These are phyloP conservation scores for Fusarium setosum DNA, from an alignment of 2,329 filamentous ascomycete species.

Conservation along the genomic window DNA sequence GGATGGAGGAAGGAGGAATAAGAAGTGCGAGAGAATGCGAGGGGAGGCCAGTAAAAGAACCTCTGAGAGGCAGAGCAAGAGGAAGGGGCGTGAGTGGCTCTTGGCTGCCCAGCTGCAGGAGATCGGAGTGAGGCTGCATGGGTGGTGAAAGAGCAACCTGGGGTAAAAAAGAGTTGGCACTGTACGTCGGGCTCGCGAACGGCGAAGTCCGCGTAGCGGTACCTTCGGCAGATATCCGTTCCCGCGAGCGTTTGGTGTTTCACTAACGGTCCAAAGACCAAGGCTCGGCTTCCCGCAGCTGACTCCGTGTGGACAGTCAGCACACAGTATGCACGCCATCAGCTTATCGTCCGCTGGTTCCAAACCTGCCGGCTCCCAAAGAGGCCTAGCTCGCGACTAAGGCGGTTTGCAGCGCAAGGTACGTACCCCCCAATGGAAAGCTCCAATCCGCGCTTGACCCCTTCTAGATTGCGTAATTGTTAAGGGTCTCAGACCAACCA, in stretches of 20 bases:
- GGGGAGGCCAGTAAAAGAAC: slow-evolving; percentile 43
- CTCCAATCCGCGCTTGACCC: slow-evolving; percentile 31
- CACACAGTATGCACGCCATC: slow-evolving; percentile 43
- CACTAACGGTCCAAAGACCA: slow-evolving; percentile 12
- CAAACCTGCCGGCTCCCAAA: slow-evolving; percentile 41
- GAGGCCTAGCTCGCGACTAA: slow-evolving; percentile 36
- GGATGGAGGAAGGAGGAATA: slow-evolving; percentile 42
- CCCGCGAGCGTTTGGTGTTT: fast-evolving
- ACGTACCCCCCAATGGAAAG: slow-evolving; percentile 32
- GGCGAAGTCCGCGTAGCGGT: slow-evolving; percentile 35
- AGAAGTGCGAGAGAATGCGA: slow-evolving; percentile 35
- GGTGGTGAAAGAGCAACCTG: slow-evolving; percentile 32
- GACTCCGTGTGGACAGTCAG: slow-evolving; percentile 18
- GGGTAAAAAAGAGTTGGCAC: slow-evolving; percentile 39
- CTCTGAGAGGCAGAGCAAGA: slow-evolving; percentile 39
- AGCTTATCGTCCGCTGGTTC: slow-evolving; percentile 41
- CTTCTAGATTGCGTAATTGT: slow-evolving; percentile 37
- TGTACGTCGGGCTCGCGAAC: slow-evolving; percentile 31
- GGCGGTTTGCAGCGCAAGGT: slow-evolving; percentile 21
- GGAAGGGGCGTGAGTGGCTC: slow-evolving; percentile 45
- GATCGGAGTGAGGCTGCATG: slow-evolving; percentile 42
- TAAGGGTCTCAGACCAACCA: slow-evolving; percentile 33
- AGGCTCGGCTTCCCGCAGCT: slow-evolving; percentile 11
- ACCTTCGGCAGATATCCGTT: slow-evolving; percentile 31
- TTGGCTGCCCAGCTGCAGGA: slow-evolving; percentile 40